Evolutionary conservation across 257 asterid genomes (phyloP).

Genomic region (Anisodus tanguticus): DNA sequence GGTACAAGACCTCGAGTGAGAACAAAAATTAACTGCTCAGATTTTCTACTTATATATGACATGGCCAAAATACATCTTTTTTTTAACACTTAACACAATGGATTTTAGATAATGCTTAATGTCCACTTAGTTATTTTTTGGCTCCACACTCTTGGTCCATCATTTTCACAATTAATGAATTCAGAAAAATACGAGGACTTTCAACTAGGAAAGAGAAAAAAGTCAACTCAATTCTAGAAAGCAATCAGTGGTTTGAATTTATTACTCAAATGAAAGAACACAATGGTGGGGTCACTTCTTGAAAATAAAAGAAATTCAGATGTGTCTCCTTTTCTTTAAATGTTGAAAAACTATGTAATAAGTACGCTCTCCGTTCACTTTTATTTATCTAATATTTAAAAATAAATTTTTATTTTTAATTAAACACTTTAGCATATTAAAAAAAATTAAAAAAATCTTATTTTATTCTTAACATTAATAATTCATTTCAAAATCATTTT

Average conservation of each 20-base stretch:
- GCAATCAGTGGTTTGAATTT: not conserved
- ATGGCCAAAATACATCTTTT: not conserved
- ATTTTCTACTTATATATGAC: not conserved
- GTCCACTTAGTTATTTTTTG: not conserved
- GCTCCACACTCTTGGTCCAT: slow-evolving; percentile 3
- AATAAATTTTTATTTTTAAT: not conserved
- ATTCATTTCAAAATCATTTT: no score
- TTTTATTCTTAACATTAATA: no score
- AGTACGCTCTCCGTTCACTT: no score
- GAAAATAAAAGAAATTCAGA: not conserved
- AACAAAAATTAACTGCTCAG: not conserved
- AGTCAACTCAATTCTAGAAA: slow-evolving; percentile 4
- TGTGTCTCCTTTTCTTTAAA: not conserved
- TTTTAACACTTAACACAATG: not conserved
- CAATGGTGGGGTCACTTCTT: not conserved
- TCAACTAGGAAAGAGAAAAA: not conserved
- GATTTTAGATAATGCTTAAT: not conserved
- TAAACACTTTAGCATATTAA: no score
- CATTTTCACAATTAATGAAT: not conserved
- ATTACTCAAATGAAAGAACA: not conserved
- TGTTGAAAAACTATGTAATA: not conserved
- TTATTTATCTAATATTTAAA: not conserved
- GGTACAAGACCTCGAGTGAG: no score
- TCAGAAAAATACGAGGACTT: not conserved
- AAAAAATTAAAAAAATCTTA: no score